These are phyloP conservation scores for Nemophila menziesii DNA, from an alignment of 257 asterid genomes.

Conservation along the genomic window DNA sequence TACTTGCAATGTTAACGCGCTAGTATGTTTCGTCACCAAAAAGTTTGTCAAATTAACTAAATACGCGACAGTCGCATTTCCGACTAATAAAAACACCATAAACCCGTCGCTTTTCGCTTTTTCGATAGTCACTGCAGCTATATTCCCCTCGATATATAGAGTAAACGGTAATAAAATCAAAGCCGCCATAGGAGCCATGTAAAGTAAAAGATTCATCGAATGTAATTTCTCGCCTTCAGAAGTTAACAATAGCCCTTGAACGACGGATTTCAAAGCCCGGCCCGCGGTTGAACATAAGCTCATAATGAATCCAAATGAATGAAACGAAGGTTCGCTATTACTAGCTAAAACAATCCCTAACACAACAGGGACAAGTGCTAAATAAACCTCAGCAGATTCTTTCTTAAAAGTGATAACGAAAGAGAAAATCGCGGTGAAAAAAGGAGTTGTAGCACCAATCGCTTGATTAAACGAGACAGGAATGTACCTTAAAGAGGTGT, in stretches of 20 bases:
- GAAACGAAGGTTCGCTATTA: slow-evolving; percentile 83
- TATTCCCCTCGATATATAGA: slow-evolving; percentile 79
- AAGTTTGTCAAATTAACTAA: slow-evolving; percentile 83
- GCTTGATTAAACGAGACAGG: slow-evolving; percentile 95
- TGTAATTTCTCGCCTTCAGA: slow-evolving; percentile 88
- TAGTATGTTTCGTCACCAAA: slow-evolving; percentile 87
- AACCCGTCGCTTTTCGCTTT: slow-evolving; percentile 55
- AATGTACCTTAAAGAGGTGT: slow-evolving; percentile 75
- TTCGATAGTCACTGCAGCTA: slow-evolving; percentile 44
- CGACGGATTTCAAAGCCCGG: slow-evolving; percentile 85
- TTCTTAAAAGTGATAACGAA: slow-evolving; percentile 65
- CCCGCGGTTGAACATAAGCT: slow-evolving; percentile 91
- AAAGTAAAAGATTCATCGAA: slow-evolving; percentile 81
- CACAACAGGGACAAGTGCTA: slow-evolving; percentile 84
- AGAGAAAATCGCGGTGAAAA: slow-evolving; percentile 87
- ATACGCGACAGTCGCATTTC: slow-evolving; percentile 81
- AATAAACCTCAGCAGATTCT: slow-evolving; percentile 78
- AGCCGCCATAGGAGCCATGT: slow-evolving; percentile 99
- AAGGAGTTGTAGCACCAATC: slow-evolving; percentile 90
- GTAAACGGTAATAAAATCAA: slow-evolving; percentile 68
- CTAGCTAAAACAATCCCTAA: slow-evolving; percentile 87
- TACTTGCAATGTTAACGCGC: slow-evolving; percentile 85
- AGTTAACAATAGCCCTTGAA: slow-evolving; percentile 65
- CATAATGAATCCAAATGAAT: slow-evolving; percentile 75
- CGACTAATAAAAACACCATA: slow-evolving; percentile 51